Base-by-base conservation (phyloP, 2,329 filamentous ascomycete genomes). In the Claviceps purpurea region DNA sequence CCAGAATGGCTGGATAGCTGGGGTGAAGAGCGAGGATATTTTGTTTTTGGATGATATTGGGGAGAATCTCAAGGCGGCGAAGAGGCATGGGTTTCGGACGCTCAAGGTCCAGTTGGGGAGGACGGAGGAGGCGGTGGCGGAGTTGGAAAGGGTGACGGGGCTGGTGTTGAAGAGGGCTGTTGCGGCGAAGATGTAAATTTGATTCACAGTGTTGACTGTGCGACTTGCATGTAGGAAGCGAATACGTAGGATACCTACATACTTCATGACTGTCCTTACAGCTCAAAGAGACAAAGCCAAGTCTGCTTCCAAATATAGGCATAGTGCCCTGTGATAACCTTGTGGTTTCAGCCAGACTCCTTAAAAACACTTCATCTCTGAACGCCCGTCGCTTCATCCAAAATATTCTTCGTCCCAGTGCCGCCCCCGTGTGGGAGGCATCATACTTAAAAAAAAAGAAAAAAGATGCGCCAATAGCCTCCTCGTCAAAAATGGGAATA, bases 41-140 rank as follows among this genome's bases (percentile, higher is more conserved):
- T 69, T 95, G 4, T 98, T 98, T 64, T 69, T 96, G 49, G 93
- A 96, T 65, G 90, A 96, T 61, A 95, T 98, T 65, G 93, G 93
- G 1, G 83, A 90, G 68, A 98, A 98, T 65, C 67, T 97, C 53
- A 93, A 90, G 72, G 84, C 77, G 45, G 93, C 82, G 1, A 86
- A 76, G 67, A 76, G 75, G 48, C 71, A 82, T 22, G 91, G 91
- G 0, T 84, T 97, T 65, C 70, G 76, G 52, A 97, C 91, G 0
- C 77, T 97, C 57, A 95, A 91, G 68, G 93, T 97, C 1, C 73
- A 78, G 8, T 69, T 97, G 30, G 90, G 90, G 1, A 81, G 77
- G 65, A 81, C 86, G 1, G 85, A 79, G 63, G 82, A 90, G 64
- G 90, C 91, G 0, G 90, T 97, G 0, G 82, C 79, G 58, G 81